Percentiles rank a stretch among this genome's conserved stretches.
Conservation (phyloP, 192 early-diverging fungal genomes). For the Backusella tarrabulga region DNA sequence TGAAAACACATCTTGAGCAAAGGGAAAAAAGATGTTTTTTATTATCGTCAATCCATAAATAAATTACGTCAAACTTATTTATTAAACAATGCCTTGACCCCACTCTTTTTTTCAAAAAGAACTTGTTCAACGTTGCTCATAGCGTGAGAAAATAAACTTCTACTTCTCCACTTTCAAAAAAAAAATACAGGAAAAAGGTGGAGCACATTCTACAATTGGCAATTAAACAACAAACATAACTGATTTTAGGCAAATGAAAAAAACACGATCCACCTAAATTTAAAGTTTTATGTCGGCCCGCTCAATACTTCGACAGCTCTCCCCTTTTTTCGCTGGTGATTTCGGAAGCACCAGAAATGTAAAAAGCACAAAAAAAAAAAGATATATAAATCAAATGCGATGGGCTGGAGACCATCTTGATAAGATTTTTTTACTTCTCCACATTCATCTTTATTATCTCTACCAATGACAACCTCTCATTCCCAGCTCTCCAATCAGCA, state of each 20-base stretch:
- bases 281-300: background rate
- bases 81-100: background rate
- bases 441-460: background rate
- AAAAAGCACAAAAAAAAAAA: background rate
- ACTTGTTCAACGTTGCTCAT: background rate
- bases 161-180: background rate
- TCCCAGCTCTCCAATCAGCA: background rate
- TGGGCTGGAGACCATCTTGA: background rate
- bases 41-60: background rate
- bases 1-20: background rate
- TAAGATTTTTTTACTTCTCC: background rate
- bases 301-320: background rate
- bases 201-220: background rate
- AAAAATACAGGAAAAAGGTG: background rate
- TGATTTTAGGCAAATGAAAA: conserved; percentile 4
- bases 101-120: background rate
- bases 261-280: conserved; percentile 1
- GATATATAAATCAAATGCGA: background rate
- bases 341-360: conserved; percentile 1
- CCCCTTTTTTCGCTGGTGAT: background rate
- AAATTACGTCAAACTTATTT: background rate
- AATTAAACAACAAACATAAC: background rate
- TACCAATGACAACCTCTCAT: background rate
- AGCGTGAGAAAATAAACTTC: background rate
- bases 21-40: background rate